These are phyloP conservation scores for Eutrema yunnanense DNA, from an alignment of 345 rosid genomes.

Conservation along the genomic window DNA sequence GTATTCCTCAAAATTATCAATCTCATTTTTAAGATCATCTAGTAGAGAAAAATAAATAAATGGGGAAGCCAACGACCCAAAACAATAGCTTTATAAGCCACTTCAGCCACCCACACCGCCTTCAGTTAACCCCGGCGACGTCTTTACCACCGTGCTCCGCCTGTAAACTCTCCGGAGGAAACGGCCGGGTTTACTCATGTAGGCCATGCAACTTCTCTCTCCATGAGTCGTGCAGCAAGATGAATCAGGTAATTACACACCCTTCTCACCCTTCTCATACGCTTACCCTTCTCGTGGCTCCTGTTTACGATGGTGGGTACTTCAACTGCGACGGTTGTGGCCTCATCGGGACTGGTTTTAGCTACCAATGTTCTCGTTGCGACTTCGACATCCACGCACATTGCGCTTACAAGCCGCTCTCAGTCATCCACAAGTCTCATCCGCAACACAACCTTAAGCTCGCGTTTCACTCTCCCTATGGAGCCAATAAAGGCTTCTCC, in stretches of 20 bases:
- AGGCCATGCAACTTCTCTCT: conserved; percentile 51
- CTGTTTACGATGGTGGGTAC: conserved; percentile 37
- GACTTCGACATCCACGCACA: conserved; percentile 44
- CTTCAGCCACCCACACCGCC: conserved; percentile 52
- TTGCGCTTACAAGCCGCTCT: conserved; percentile 48
- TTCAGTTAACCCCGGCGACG: conserved; percentile 33
- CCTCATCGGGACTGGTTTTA: conserved; percentile 41
- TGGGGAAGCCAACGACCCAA: conserved; percentile 43
- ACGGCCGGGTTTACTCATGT: conserved; percentile 44
- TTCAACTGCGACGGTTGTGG: conserved; percentile 60
- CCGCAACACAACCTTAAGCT: conserved; percentile 41
- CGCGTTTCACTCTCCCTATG: conserved; percentile 44
- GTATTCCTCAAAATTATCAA: background rate
- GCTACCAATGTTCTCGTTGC: conserved; percentile 49
- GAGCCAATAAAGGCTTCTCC: conserved; percentile 40
- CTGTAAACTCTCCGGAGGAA: conserved; percentile 32
- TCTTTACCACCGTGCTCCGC: conserved; percentile 36
- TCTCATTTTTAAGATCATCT: background rate
- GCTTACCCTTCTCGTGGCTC: conserved; percentile 41
- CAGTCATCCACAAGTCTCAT: conserved; percentile 33
- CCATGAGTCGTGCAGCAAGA: conserved; percentile 47
- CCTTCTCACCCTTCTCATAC: conserved; percentile 49
- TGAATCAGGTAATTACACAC: conserved; percentile 48
- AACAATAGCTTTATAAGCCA: conserved; percentile 32
- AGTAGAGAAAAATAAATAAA: background rate